These are phyloP conservation scores for Tylopilus vinaceipallidus DNA, from an alignment of 768 basidiomycete genomes.

Conservation along the genomic window DNA sequence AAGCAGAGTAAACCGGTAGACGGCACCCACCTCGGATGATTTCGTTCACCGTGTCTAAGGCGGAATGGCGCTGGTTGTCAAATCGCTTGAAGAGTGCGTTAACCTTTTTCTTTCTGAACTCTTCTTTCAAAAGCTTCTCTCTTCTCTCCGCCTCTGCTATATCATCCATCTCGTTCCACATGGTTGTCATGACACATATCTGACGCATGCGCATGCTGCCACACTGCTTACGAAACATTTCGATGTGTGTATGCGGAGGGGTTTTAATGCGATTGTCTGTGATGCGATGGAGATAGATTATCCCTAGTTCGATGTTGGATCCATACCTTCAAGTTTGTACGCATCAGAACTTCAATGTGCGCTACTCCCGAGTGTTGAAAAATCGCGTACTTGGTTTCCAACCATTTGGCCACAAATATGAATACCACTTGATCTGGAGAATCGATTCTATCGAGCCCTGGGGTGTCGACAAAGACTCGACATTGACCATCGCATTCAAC, in stretches of 20 bases:
- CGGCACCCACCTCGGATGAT: neutral
- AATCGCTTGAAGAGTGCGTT: neutral
- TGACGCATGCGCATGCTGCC: neutral
- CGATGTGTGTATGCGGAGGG: neutral
- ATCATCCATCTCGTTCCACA: slow-evolving; percentile 8
- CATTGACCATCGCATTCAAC: neutral
- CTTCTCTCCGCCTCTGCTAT: neutral
- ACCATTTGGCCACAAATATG: neutral
- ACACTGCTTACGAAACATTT: slow-evolving; percentile 2
- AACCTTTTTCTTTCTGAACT: neutral
- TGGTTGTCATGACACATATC: slow-evolving; percentile 9
- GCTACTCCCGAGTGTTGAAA: neutral
- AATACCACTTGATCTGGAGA: neutral
- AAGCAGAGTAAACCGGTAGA: neutral
- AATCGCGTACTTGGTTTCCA: neutral
- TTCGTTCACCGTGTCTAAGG: neutral
- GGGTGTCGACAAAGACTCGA: slow-evolving; percentile 7
- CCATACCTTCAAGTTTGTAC: neutral
- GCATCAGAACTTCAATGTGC: neutral
- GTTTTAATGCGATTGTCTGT: slow-evolving; percentile 1
- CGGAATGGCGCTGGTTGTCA: neutral
- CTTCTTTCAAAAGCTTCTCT: slow-evolving; percentile 1
- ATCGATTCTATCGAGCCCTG: slow-evolving; percentile 2
- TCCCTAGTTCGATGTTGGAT: neutral
- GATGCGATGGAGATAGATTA: slow-evolving; percentile 9